Base-by-base conservation (phyloP, 2,329 filamentous ascomycete genomes). In the Davidsoniella eucalypti region DNA sequence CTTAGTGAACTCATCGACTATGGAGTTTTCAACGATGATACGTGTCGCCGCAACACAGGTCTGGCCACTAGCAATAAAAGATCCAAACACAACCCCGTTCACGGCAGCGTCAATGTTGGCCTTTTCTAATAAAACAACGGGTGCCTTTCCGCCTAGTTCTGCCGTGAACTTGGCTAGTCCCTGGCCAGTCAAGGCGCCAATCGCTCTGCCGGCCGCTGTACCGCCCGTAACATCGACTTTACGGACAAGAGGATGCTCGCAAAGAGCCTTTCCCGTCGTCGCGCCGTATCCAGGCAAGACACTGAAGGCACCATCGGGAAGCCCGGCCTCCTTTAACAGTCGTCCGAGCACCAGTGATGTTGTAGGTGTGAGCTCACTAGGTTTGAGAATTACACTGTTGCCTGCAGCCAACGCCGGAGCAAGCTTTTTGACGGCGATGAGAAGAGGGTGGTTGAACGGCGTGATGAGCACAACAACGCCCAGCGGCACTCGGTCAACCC, bases 191-290 rank as follows among this genome's bases (percentile, higher is more conserved):
- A 83, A 82, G 59, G 76, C 72, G 72, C 86, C 84, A 48, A 90
- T 84, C 47, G 78, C 69, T 51, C 77, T 74, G 1, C 81, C 85
- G 0, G 84, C 86, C 2, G 69, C 69, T 1, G 79, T 83, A 6
- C 77, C 83, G 23, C 85, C 85, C 0, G 85, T 90, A 56, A 92
- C 90, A 1, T 80, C 79, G 43, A 90, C 69, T 59, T 82, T 85
- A 56, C 83, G 76, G 25, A 90, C 74, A 43, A 75, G 73, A 51
- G 77, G 69, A 62, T 88, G 84, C 25, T 71, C 67, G 0, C 79
- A 76, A 5, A 90, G 68, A 1, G 79, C 75, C 3, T 75, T 71
- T 12, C 84, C 84, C 0, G 81, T 76, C 38, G 77, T 75, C n/a
- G 70, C 67, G 2, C 84, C 83, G 54, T 81, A 72, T 1, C 83